Base-by-base conservation (phyloP, 768 basidiomycete genomes). In the Amanita exitialis region DNA sequence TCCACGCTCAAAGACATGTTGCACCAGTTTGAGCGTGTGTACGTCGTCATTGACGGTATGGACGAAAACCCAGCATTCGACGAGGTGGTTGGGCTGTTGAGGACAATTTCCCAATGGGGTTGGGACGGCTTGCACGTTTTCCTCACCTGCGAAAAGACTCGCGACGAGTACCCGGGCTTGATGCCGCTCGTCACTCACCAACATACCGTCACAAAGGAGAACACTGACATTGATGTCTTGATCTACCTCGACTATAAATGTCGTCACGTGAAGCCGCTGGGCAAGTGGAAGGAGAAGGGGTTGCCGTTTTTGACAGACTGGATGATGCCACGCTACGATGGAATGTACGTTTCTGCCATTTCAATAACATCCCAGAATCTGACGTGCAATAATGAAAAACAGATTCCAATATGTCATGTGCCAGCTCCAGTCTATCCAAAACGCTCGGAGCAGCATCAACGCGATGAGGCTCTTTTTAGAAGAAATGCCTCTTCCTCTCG, bases 111-210 rank as follows among this genome's bases (percentile, higher is more conserved):
- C 1, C 30, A 27, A 9, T 48, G 47, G 47, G 18, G 15, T 30
- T 32, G 30, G 47, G 27, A 25, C 28, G 47, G 37, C 7, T 13
- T 48, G 9, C 47, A 48, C 38, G 35, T 48, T n/a, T 28, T 48
- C 21, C 37, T 48, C 7, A 39, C 37, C 10, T 21, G 36, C 20
- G 23, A 48, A 16, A 27, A 38, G 23, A 16, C 27, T 1, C 4
- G 21, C 9, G 28, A 12, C 12, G 34, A 16, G 13, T 48, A 48
- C 15, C 37, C 47, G 6, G 35, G 13, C 2, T 10, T 48, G 6
- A n/a, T 3, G 20, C 23, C 47, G 6, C 47, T 48, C 47, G 12
- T 48, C 8, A 48, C 47, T 39, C 36, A 48, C 25, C 47, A 48
- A 3, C 37, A 48, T 48, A 5, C 18, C 6, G 28, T 48, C 47